Conservation (phyloP, 2,329 filamentous ascomycete species). For the Lasiodiplodia gonubiensis region DNA sequence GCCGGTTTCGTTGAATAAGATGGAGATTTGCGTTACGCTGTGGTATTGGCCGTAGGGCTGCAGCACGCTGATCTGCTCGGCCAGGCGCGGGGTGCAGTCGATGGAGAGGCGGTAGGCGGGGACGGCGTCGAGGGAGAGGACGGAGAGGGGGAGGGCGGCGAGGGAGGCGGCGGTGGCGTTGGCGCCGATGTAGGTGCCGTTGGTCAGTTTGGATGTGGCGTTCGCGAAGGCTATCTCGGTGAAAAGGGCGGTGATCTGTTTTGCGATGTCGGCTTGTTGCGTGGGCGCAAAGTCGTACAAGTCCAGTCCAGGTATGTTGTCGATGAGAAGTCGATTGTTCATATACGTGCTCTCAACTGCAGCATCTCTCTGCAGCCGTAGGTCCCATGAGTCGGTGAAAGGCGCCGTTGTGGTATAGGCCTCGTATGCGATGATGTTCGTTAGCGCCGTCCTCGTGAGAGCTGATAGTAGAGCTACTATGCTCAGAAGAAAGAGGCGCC, state of each 20-base stretch:
- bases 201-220: not conserved
- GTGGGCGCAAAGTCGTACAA: not conserved
- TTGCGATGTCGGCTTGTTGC: conserved; percentile 9
- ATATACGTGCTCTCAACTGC: not conserved
- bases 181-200: conserved; percentile 14
- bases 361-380: conserved; percentile 1
- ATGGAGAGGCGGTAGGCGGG: conserved; percentile 23
- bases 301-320: not conserved
- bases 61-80: not conserved
- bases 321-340: not conserved
- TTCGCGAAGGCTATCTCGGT: conserved; percentile 3
- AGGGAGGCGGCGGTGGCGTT: conserved; percentile 6
- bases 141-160: conserved; percentile 20
- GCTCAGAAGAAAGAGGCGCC: conserved; percentile 23
- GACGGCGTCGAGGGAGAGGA: conserved; percentile 15
- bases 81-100: conserved; percentile 1
- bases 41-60: not conserved
- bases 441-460: conserved; percentile 25
- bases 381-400: not conserved
- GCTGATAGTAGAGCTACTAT: conserved; percentile 28
- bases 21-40: not conserved
- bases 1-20: not conserved
- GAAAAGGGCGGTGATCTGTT: conserved; percentile 11
- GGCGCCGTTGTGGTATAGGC: conserved; percentile 5
- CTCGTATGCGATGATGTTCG: conserved; percentile 32